phyloP scores from a whole-genome alignment of 345 rosid species.

The Microthlaspi erraticum region DNA sequence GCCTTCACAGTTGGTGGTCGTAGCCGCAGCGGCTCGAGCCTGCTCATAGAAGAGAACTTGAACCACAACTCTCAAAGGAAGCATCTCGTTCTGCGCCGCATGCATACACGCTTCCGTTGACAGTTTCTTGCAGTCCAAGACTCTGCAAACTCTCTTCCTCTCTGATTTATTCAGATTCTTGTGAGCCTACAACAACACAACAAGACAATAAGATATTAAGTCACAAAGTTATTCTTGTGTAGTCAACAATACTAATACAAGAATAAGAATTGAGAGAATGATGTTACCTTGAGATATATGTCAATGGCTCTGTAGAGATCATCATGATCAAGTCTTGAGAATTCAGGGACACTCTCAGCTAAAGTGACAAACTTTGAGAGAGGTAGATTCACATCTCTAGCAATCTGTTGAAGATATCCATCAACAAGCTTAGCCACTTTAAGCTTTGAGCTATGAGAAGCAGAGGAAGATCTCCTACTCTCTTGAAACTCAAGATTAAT shows the following conservation, averaged over 20 bases:
- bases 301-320: conserved; percentile 96
- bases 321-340: conserved; percentile 86
- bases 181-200: conserved; percentile 61
- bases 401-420: conserved; percentile 83
- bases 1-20: conserved; percentile 48
- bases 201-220: neutral
- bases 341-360: conserved; percentile 84
- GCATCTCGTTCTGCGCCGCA: conserved; percentile 91
- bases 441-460: conserved; percentile 89
- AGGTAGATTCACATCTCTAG: conserved; percentile 71
- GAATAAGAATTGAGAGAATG: neutral
- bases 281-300: conserved; percentile 93
- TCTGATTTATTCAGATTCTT: conserved; percentile 80
- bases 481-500: conserved; percentile 83
- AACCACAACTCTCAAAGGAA: conserved; percentile 89
- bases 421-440: conserved; percentile 96
- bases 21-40: conserved; percentile 70
- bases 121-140: conserved; percentile 91
- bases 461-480: conserved; percentile 94
- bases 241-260: neutral
- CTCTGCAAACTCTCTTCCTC: conserved; percentile 79
- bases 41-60: conserved; percentile 98
- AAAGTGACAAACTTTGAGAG: conserved; percentile 77
- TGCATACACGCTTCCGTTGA: conserved; percentile 98
- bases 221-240: neutral